Evolutionary conservation across 768 basidiomycete genomes (phyloP).

Genomic region (Mycena galopus): DNA sequence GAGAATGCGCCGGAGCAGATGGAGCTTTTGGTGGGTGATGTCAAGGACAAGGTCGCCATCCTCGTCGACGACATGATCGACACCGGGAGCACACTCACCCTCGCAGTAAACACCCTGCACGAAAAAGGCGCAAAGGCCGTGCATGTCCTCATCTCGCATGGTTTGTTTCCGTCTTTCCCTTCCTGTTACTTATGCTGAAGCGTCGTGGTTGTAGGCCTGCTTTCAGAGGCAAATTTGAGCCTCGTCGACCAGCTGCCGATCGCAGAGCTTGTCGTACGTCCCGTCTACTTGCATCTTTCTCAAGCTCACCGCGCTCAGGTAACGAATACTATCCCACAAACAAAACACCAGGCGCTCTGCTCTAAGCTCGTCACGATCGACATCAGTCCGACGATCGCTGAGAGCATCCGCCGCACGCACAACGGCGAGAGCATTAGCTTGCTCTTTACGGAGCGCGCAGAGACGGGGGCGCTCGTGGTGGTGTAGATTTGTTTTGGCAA

Average conservation of each 20-base stretch:
- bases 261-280: constrained; percentile 85
- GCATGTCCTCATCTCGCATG: constrained; percentile 93
- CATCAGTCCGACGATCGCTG: constrained; percentile 91
- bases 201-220: constrained; percentile 65
- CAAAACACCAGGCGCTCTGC: constrained; percentile 68
- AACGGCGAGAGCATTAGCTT: constrained; percentile 94
- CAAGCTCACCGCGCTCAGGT: constrained; percentile 62
- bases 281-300: constrained; percentile 9
- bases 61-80: constrained; percentile 99
- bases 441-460: constrained; percentile 88
- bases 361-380: constrained; percentile 91
- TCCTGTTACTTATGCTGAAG: constrained; percentile 6
- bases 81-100: constrained; percentile 87
- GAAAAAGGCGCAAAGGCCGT: constrained; percentile 92
- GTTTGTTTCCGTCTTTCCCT: constrained; percentile 53
- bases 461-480: constrained; percentile 57
- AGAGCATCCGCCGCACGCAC: constrained; percentile 95
- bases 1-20: constrained; percentile 80
- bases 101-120: constrained; percentile 87
- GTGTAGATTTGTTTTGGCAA: constrained; percentile 42
- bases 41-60: constrained; percentile 93
- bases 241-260: constrained; percentile 80
- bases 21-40: constrained; percentile 96
- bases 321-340: constrained; percentile 95
- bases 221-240: constrained; percentile 82